These are phyloP conservation scores for Chlorella sorokiniana DNA, from an alignment of 139 green algal species.

Conservation along the genomic window DNA sequence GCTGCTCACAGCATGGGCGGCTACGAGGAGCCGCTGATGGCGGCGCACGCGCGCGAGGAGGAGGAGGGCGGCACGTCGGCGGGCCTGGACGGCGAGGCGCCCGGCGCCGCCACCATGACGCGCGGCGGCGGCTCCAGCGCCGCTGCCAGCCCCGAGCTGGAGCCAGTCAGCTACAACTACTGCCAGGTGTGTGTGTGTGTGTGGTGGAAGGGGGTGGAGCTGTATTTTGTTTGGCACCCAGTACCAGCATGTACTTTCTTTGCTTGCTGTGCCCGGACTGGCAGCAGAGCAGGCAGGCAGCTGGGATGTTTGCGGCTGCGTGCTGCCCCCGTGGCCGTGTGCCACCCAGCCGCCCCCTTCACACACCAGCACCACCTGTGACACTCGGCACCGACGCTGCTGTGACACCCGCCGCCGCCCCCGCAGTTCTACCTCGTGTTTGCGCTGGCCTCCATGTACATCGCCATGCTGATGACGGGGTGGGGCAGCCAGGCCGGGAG, in stretches of 20 bases:
- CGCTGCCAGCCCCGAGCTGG: constrained; percentile 52
- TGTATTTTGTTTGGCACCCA: background rate
- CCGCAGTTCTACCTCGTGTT: constrained; percentile 98
- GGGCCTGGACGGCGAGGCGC: constrained; percentile 67
- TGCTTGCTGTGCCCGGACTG: too few relatives aligned
- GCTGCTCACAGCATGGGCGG: constrained; percentile 7
- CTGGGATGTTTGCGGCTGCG: background rate
- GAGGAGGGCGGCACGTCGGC: constrained; percentile 67
- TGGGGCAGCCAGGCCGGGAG: constrained; percentile 80
- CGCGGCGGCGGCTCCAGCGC: background rate
- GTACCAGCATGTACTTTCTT: background rate
- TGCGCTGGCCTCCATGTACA: constrained; percentile 92
- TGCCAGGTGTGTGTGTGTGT: background rate
- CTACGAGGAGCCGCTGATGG: background rate
- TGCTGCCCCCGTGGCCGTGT: background rate
- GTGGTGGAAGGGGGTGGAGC: background rate
- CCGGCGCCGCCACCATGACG: constrained; percentile 4
- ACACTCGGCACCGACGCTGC: background rate
- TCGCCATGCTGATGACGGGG: constrained; percentile 97
- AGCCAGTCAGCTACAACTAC: constrained; percentile 84
- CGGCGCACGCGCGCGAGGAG: constrained; percentile 4
- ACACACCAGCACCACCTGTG: background rate
- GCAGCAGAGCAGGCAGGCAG: too few relatives aligned
- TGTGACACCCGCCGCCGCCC: constrained; percentile 50
- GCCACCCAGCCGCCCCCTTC: background rate